phyloP scores from a whole-genome alignment of 805 yeast genomes.

The Kluyveromyces starmeri region DNA sequence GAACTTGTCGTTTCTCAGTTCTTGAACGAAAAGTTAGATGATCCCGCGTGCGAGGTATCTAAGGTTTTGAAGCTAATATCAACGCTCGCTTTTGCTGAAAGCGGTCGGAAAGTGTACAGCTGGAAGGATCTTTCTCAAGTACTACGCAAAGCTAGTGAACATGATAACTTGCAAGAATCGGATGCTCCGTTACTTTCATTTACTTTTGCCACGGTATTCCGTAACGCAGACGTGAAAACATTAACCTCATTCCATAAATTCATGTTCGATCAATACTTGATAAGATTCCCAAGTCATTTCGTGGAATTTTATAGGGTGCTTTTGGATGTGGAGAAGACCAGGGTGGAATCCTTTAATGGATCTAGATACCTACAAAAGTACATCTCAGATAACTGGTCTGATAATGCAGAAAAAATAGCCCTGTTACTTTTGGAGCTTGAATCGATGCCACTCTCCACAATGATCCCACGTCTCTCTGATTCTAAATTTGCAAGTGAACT shows the following conservation, averaged over 20 bases:
- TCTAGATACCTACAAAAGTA: slow-evolving; percentile 40
- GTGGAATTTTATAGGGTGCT: slow-evolving; percentile 33
- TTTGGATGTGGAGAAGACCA: slow-evolving; percentile 35
- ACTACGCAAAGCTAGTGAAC: slow-evolving; percentile 10
- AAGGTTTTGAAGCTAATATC: slow-evolving; percentile 35
- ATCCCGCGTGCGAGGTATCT: slow-evolving; percentile 16
- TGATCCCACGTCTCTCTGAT: slow-evolving; percentile 1
- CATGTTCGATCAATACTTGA: slow-evolving; percentile 34
- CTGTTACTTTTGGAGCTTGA: slow-evolving; percentile 35
- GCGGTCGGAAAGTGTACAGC: slow-evolving; percentile 52
- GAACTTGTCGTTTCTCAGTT: slow-evolving; percentile 22
- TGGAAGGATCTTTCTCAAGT: slow-evolving; percentile 34
- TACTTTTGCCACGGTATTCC: slow-evolving; percentile 40
- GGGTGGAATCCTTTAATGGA: slow-evolving; percentile 35
- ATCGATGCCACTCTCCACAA: neutral
- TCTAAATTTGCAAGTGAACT: neutral
- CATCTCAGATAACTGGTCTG: slow-evolving; percentile 36
- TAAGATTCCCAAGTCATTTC: slow-evolving; percentile 37
- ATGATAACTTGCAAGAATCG: slow-evolving; percentile 5
- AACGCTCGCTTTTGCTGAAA: slow-evolving; percentile 53
- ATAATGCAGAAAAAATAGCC: slow-evolving; percentile 30
- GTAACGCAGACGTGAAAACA: slow-evolving; percentile 44
- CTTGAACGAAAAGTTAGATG: slow-evolving; percentile 13
- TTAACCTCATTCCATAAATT: slow-evolving; percentile 40
- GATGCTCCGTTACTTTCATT: slow-evolving; percentile 32